phyloP scores from a whole-genome alignment of 108 stramenopile genomes.

The Skeletonema costatum region DNA sequence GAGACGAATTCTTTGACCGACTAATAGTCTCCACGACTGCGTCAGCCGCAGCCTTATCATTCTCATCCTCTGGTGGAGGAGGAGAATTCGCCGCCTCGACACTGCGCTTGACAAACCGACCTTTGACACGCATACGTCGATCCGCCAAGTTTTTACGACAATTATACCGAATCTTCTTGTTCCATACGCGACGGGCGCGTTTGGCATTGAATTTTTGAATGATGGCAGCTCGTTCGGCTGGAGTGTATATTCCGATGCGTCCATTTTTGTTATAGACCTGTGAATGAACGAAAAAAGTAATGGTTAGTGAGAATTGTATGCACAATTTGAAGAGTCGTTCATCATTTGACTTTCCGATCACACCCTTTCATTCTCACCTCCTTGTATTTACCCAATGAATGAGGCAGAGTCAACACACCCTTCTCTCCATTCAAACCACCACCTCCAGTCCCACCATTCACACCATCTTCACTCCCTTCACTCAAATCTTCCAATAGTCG shows the following conservation, averaged over 20 bases:
- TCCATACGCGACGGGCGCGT: conserved; percentile 91
- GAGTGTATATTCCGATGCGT: conserved; percentile 97
- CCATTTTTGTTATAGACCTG: conserved; percentile 96
- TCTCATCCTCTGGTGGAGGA: conserved; percentile 24
- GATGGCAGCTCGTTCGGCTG: conserved; percentile 91
- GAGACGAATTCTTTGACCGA: conserved; percentile 10
- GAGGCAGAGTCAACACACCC: conserved; percentile 74
- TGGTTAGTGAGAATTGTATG: background rate
- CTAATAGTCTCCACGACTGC: conserved; percentile 3
- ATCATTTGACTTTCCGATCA: background rate
- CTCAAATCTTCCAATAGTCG: conserved; percentile 84
- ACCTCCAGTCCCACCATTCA: background rate
- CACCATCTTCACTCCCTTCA: conserved; percentile 35
- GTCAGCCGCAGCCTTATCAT: conserved; percentile 10
- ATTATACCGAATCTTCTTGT: conserved; percentile 97
- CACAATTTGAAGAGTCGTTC: background rate
- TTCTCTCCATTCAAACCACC: conserved; percentile 53
- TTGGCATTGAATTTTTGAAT: conserved; percentile 91
- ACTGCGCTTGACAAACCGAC: conserved; percentile 94
- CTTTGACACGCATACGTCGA: conserved; percentile 94
- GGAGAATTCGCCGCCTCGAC: conserved; percentile 48
- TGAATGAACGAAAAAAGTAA: background rate
- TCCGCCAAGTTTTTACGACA: conserved; percentile 98
- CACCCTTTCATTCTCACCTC: conserved; percentile 56
- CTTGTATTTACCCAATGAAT: conserved; percentile 86